These are phyloP conservation scores for Erysimum cheiri DNA, from an alignment of 441 rosid genomes.

Conservation along the genomic window DNA sequence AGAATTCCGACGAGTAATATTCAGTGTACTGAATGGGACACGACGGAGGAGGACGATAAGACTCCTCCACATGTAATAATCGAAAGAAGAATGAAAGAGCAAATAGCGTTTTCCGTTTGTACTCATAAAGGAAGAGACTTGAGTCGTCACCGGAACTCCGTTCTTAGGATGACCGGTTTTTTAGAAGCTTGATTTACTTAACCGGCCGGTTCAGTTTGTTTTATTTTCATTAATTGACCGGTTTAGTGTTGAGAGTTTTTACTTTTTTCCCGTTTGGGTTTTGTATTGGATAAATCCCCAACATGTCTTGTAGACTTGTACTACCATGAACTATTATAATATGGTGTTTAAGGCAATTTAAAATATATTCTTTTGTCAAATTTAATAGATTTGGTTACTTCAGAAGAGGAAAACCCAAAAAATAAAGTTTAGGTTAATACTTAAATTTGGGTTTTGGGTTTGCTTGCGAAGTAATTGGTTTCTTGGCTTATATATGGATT, in stretches of 20 bases:
- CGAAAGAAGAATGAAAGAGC: constrained; percentile 55
- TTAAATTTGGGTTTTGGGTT: constrained; percentile 12
- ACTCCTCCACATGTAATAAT: constrained; percentile 77
- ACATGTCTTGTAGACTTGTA: not conserved
- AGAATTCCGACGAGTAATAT: constrained; percentile 47
- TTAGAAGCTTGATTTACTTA: constrained; percentile 60
- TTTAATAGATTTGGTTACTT: constrained; percentile 17
- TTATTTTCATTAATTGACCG: constrained; percentile 30
- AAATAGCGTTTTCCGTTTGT: constrained; percentile 72
- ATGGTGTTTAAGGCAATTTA: too few relatives aligned
- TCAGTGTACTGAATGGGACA: constrained; percentile 38
- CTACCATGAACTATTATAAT: too few relatives aligned
- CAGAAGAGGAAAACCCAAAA: constrained; percentile 21
- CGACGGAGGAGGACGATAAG: constrained; percentile 43
- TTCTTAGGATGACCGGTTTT: constrained; percentile 85
- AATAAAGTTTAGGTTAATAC: constrained; percentile 4
- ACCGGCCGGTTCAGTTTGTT: constrained; percentile 31
- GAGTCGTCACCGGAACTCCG: constrained; percentile 76
- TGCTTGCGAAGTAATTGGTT: constrained; percentile 32
- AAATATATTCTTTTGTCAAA: too few relatives aligned
- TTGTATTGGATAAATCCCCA: constrained; percentile 12
- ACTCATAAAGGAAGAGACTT: constrained; percentile 75
- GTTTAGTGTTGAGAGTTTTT: not conserved
- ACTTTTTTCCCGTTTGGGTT: not conserved
- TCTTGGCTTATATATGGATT: constrained; percentile 36